phyloP scores from a whole-genome alignment of 768 basidiomycete genomes.

The Boletus sp. region DNA sequence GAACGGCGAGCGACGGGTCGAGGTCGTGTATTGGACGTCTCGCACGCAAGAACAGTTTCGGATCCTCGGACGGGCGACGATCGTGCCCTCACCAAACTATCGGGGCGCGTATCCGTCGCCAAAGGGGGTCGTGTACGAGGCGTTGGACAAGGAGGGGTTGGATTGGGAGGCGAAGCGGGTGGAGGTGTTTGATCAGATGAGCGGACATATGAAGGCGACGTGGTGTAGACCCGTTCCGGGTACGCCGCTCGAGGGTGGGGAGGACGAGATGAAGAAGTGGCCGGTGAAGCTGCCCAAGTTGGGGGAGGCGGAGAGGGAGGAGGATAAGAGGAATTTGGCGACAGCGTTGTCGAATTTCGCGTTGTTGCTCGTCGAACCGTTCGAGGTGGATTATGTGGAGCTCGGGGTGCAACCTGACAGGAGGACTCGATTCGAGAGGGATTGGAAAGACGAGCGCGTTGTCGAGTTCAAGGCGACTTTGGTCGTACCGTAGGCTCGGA shows the following conservation, averaged over 20 bases:
- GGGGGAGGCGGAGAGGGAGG: conserved; percentile 42
- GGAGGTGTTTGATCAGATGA: conserved; percentile 60
- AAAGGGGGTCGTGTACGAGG: conserved; percentile 28
- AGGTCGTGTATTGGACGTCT: conserved; percentile 75
- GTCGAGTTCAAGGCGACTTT: conserved; percentile 57
- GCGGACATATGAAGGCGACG: conserved; percentile 60
- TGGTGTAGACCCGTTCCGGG: conserved; percentile 76
- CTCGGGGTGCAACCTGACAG: conserved; percentile 55
- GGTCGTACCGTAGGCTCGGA: conserved; percentile 53
- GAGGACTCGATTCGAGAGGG: conserved; percentile 53
- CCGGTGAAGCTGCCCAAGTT: conserved; percentile 53
- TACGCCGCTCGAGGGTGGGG: conserved; percentile 44
- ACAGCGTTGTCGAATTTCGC: conserved; percentile 66
- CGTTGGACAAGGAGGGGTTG: conserved; percentile 37
- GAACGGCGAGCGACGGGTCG: conserved; percentile 41
- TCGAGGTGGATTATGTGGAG: conserved; percentile 67
- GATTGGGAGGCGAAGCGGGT: conserved; percentile 64
- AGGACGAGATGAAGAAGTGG: conserved; percentile 63
- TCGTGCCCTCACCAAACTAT: conserved; percentile 53
- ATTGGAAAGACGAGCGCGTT: conserved; percentile 21
- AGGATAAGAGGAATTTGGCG: conserved; percentile 47
- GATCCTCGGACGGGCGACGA: conserved; percentile 52
- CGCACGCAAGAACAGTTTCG: conserved; percentile 73
- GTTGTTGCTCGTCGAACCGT: conserved; percentile 68
- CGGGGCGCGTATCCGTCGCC: conserved; percentile 15